Evolutionary conservation across 768 basidiomycete species (phyloP), one percentile per base, ranked within the genome.

Genomic region (Trametes cinnabarina): DNA sequence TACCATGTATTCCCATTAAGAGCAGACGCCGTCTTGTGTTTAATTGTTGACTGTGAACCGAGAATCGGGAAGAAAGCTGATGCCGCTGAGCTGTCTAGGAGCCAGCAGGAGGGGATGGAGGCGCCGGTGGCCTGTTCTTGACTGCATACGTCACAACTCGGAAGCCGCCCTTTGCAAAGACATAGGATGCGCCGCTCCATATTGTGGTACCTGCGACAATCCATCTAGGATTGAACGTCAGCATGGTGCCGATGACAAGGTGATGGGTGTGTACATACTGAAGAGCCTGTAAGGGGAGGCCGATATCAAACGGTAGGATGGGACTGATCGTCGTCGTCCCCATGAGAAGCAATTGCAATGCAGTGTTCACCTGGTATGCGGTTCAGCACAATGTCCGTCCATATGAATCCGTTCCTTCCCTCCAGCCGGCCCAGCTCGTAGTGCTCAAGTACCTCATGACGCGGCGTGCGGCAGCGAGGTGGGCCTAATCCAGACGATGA

Each of bases 291-390:
- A 98, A 73, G 22, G 82, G 76, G 40, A 76, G 34, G 3, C 73
- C 67, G 5, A 92, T 70, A 26, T 88, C 83, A 6, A 74, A 67
- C 0, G 90, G 84, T 4, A 92, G 71, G 30, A 98, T 77, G 0
- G 95, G 95, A 46, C 85, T 85, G 55, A 96, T 76, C 0, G 94
- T 96, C 4, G 93, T 95, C 0, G 77, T 72, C 2, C 93, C 95
- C 91, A 99, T 97, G 17, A 99, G 77, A 7, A 89, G 72, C 12
- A 99, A 83, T 70, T 99, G 96, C 5, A 98, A 80, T 7, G 87
- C 87, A 0, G 96, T 99, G 69, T 99, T 99, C 59, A 92, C 79
- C 92, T 97, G 63, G 15, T 20, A n/a, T 2, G 28, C 10, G 23
- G 22, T 37, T 55, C 19, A 47, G 46, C 26, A 32, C 30, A 32